Evolutionary conservation across 306 rosid species (phyloP), one percentile per base, ranked within the genome.

Genomic region (Oemleria cerasiformis): DNA sequence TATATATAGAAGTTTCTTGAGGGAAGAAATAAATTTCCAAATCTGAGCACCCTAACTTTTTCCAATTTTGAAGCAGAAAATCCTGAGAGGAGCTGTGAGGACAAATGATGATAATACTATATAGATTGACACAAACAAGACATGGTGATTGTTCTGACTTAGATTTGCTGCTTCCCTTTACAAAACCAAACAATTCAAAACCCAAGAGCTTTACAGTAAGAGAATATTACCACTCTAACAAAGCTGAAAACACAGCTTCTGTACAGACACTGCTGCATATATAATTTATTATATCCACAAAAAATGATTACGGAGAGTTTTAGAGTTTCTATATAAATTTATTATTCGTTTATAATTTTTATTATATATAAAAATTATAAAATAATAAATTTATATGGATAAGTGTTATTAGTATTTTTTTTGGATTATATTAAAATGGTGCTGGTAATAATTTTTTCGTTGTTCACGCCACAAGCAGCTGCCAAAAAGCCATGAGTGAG

Each of bases 121-220:
- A 64, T 43, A 55, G 87, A 80, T 90, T 90, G 96, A 92, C 88
- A 83, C 61, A 1, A 86, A 92, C 98, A 86, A 92, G 74, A 86
- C 98, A 81, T 68, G 77, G 78, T 63, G 74, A 67, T 55, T 73
- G 75, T 63, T 82, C 96, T 86, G 90, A 89, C 94, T 87, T 70
- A 79, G 89, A 86, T 84, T 86, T 85, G 82, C 78, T 85, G 82
- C 78, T 79, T 75, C 88, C 80, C 86, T 75, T 79, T 77, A 84
- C 84, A 80, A 85, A 86, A 86, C 81, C 81, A 85, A 86, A 76
- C 83, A 80, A 30, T 4, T 30, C 3, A 30, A 13, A 83, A 63
- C 77, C 74, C 84, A 83, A 85, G 75, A 66, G 42, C 68, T 20
- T 11, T 44, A 41, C 63, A 77, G 80, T 87, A 82, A 85, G 78